Base-by-base conservation (phyloP, 805 yeast genomes). In the Candida corydali region DNA sequence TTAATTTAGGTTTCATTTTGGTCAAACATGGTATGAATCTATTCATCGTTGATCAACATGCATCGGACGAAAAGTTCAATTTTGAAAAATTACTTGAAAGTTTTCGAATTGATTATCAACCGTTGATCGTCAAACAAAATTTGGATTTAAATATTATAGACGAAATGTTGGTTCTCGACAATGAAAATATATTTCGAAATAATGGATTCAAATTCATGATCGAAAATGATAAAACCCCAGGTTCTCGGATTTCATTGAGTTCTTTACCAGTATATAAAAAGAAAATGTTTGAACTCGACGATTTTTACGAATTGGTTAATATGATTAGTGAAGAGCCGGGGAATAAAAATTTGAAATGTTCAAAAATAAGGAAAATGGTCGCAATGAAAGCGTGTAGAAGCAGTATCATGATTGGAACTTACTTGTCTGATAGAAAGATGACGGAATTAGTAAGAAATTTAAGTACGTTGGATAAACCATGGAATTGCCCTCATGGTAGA, bases 401-500 rank as follows among this genome's bases (percentile, higher is more conserved):
- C 35, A 86, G 96, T 46, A 86, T 91, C 18, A 93, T 93, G 99
- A 80, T 93, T 32, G 99, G 99, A 0, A 80, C 73, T 45, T 75
- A 82, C 3, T 65, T 93, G 30, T 70, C 67, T 6, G 45, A 37
- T 20, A 65, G 56, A 7, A 73, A 77, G 6, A 93, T 93, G 99
- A 54, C 58, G 2, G 63, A 52, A 26, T 78, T 93, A 2, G 89
- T 93, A 5, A 54, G 63, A 20, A 73, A 87, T 50, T 63, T 93
- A 36, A 76, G 91, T 9, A 63, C 57, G 0, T 65, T 93, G 26
- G 89, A 87, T 43, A 86, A 86, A 53, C 99, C 99, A 0, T 93
- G 99, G 98, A 83, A 82, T 49, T 80, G 88, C 52, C 99, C 99
- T 0, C 99, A 93, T 60, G 98, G 99, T 0, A 67, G 99, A 44